phyloP scores from a whole-genome alignment of 805 yeast species.

The Metschnikowia picachoensis region DNA sequence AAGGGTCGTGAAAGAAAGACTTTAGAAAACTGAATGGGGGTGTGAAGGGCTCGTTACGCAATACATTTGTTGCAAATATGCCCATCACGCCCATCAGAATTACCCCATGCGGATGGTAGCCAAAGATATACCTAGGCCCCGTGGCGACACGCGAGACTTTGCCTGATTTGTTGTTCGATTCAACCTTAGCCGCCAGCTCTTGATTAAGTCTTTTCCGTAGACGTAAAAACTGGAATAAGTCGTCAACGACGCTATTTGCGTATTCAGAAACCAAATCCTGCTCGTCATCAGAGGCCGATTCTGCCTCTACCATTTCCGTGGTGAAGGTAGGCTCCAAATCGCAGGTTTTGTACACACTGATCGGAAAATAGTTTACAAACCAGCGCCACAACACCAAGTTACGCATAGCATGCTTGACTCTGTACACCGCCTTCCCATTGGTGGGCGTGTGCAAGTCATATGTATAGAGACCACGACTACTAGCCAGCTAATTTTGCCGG shows the following conservation, averaged over 20 bases:
- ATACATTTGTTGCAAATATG: slow-evolving; percentile 59
- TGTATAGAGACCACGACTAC: slow-evolving; percentile 47
- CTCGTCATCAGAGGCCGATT: slow-evolving; percentile 30
- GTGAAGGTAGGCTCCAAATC: slow-evolving; percentile 74
- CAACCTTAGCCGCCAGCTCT: slow-evolving; percentile 1
- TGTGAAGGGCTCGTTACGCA: slow-evolving; percentile 41
- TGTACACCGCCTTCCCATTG: slow-evolving; percentile 61
- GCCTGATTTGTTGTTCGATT: slow-evolving; percentile 17
- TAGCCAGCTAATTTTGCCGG: slow-evolving; percentile 67
- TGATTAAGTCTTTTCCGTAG: slow-evolving; percentile 34
- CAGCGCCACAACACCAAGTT: slow-evolving; percentile 59
- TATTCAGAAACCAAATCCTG: slow-evolving; percentile 40
- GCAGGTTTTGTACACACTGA: slow-evolving; percentile 60
- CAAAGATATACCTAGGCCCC: slow-evolving; percentile 81
- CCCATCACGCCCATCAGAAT: slow-evolving; percentile 91
- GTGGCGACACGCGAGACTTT: slow-evolving; percentile 33
- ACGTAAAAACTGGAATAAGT: slow-evolving; percentile 33
- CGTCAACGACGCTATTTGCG: slow-evolving; percentile 34
- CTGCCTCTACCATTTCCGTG: slow-evolving; percentile 26
- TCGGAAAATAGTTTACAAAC: slow-evolving; percentile 79
- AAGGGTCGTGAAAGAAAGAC: slow-evolving; percentile 57
- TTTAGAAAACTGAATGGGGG: slow-evolving; percentile 32
- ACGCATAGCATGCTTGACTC: slow-evolving; percentile 57
- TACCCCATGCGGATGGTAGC: slow-evolving; percentile 96
- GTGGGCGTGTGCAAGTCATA: slow-evolving; percentile 66